Percentiles rank a stretch among this genome's conserved stretches.
Evolutionary conservation across 768 basidiomycete genomes (phyloP).

Genomic region (Paxillus involutus): DNA sequence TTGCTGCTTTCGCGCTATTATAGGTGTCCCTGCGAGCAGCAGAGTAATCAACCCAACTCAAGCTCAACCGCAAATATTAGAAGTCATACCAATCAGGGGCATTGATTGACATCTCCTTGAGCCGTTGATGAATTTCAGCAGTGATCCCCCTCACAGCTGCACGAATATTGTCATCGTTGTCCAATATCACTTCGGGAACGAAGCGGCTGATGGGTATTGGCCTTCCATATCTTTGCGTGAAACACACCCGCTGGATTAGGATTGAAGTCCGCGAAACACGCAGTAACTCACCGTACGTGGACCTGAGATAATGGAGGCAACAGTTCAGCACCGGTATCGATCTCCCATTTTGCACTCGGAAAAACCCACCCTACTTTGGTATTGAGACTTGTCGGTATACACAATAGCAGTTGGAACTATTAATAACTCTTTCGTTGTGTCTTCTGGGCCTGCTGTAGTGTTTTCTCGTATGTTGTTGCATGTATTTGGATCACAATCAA

Average conservation of each 20-base stretch:
- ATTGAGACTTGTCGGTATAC: slow-evolving; percentile 69
- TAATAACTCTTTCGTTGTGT: slow-evolving; percentile 34
- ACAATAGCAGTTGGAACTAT: slow-evolving; percentile 68
- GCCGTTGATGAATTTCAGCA: slow-evolving; percentile 43
- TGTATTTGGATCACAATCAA: slow-evolving; percentile 37
- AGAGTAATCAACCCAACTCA: slow-evolving; percentile 1
- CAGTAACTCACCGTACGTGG: slow-evolving; percentile 4
- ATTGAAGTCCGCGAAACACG: not conserved
- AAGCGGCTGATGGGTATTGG: slow-evolving; percentile 8
- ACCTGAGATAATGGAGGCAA: not conserved
- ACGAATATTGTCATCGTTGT: slow-evolving; percentile 40
- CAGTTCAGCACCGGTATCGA: not conserved
- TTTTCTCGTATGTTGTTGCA: slow-evolving; percentile 27
- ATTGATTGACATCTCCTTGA: slow-evolving; percentile 59
- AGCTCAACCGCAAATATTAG: slow-evolving; percentile 3
- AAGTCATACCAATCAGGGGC: slow-evolving; percentile 61
- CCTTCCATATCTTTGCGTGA: slow-evolving; percentile 4
- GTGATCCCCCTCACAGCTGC: slow-evolving; percentile 59
- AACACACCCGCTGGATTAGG: not conserved
- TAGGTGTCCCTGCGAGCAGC: slow-evolving; percentile 52
- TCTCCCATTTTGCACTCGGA: not conserved
- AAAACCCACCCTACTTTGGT: slow-evolving; percentile 52
- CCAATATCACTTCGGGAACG: not conserved
- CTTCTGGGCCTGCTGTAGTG: slow-evolving; percentile 17
- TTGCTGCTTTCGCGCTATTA: slow-evolving; percentile 55